A percentile compares a stretch with the other conserved stretches of the same genome.
phyloP scores from a whole-genome alignment of 257 asterid genomes.

The Paraleonurus japonicus region DNA sequence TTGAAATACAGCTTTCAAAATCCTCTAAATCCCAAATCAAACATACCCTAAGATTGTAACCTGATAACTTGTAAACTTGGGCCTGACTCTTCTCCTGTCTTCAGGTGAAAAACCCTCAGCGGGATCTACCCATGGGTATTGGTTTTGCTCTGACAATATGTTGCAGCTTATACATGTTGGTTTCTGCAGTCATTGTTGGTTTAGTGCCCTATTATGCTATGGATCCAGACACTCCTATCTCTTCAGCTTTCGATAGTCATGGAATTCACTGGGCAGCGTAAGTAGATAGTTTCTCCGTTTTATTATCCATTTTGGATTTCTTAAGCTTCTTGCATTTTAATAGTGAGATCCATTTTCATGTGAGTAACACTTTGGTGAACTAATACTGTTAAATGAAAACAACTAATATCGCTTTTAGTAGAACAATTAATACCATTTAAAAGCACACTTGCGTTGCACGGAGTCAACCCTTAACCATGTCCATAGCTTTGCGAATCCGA shows the following conservation, averaged over 20 bases:
- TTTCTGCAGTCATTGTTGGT: slow-evolving; percentile 93
- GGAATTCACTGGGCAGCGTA: slow-evolving; percentile 95
- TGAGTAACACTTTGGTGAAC: too few relatives aligned
- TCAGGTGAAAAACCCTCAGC: slow-evolving; percentile 94
- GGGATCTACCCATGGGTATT: slow-evolving; percentile 95
- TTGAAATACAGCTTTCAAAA: too few relatives aligned
- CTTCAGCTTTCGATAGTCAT: slow-evolving; percentile 86
- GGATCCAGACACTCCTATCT: slow-evolving; percentile 98
- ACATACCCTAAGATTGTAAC: slow-evolving; percentile 1
- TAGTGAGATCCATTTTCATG: background rate
- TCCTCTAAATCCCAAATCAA: too few relatives aligned
- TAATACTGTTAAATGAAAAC: too few relatives aligned
- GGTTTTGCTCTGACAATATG: slow-evolving; percentile 85
- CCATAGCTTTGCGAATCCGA: too few relatives aligned
- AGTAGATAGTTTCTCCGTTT: slow-evolving; percentile 32
- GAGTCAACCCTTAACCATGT: too few relatives aligned
- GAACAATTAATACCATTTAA: too few relatives aligned
- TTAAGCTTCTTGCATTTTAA: slow-evolving; percentile 11
- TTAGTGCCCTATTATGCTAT: slow-evolving; percentile 86
- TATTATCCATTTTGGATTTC: slow-evolving; percentile 6
- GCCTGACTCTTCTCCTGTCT: background rate
- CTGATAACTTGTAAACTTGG: slow-evolving; percentile 15
- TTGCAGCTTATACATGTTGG: slow-evolving; percentile 82
- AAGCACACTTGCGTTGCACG: too few relatives aligned
- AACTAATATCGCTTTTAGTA: too few relatives aligned